phyloP scores from a whole-genome alignment of 176 grass and related monocot genomes.

The Cocos nucifera region DNA sequence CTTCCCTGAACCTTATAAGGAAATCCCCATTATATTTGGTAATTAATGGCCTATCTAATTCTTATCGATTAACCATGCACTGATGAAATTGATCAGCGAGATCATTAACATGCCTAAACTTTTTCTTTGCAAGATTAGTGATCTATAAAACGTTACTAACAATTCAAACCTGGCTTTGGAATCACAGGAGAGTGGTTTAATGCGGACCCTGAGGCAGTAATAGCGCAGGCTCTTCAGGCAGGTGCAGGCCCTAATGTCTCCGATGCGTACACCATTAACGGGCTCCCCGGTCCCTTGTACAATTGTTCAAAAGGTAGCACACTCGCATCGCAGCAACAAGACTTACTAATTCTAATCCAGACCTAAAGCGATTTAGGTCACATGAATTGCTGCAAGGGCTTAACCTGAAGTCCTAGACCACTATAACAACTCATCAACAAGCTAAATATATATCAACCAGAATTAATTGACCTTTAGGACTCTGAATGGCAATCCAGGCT shows the following conservation, averaged over 20 bases:
- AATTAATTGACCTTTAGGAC: no score
- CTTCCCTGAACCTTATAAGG: slow-evolving; percentile 46
- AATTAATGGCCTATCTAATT: background rate
- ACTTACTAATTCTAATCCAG: background rate
- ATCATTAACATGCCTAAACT: no score
- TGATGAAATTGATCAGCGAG: background rate
- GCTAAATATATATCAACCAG: no score
- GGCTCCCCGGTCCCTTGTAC: slow-evolving; percentile 65
- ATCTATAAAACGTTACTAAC: no score
- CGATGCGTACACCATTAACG: slow-evolving; percentile 58
- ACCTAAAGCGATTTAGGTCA: background rate
- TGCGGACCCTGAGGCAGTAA: slow-evolving; percentile 40
- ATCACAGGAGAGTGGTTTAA: slow-evolving; percentile 55
- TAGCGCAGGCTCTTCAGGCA: slow-evolving; percentile 35
- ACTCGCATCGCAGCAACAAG: no score
- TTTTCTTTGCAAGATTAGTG: no score
- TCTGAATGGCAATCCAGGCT: no score
- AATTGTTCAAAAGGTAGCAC: slow-evolving; percentile 49
- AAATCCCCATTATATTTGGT: slow-evolving; percentile 48
- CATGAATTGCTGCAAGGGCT: no score
- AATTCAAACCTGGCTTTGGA: no score
- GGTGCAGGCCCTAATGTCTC: slow-evolving; percentile 55
- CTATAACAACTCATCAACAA: no score
- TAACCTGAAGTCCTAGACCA: no score
- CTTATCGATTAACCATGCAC: background rate